phyloP scores from a whole-genome alignment of 768 basidiomycete genomes.

The Infundibulicybe gibba region DNA sequence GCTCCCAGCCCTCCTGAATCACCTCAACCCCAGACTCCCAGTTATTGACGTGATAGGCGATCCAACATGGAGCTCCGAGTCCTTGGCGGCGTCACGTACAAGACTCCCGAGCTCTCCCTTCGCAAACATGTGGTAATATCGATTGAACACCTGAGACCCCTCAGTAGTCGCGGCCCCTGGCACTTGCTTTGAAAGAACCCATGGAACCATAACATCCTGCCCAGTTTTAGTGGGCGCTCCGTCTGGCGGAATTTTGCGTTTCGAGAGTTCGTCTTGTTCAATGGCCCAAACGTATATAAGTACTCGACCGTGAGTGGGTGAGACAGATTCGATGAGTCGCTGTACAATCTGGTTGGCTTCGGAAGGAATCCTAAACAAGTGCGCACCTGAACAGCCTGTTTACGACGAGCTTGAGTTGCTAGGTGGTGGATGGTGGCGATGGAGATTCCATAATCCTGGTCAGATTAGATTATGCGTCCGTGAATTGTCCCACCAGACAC shows the following conservation, averaged over 20 bases:
- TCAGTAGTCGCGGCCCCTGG: conserved; percentile 11
- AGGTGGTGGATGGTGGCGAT: conserved; percentile 98
- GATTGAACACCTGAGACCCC: conserved; percentile 56
- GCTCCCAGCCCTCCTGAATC: conserved; percentile 77
- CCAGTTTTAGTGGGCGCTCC: conserved; percentile 32
- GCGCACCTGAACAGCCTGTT: conserved; percentile 67
- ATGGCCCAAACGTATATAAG: conserved; percentile 97
- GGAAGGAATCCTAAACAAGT: background rate
- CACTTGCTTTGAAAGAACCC: conserved; percentile 51
- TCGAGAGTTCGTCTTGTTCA: conserved; percentile 86
- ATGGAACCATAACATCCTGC: conserved; percentile 88
- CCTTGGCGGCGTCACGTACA: conserved; percentile 57
- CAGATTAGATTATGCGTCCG: background rate
- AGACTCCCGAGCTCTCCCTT: conserved; percentile 71
- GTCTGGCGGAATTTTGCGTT: conserved; percentile 52
- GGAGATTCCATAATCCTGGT: conserved; percentile 92
- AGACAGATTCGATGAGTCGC: conserved; percentile 64
- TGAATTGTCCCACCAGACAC: conserved; percentile 3
- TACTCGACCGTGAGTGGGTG: conserved; percentile 67
- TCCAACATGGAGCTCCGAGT: conserved; percentile 53
- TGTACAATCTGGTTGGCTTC: conserved; percentile 18
- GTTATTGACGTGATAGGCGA: conserved; percentile 11
- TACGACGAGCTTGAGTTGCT: conserved; percentile 72
- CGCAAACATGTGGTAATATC: conserved; percentile 97
- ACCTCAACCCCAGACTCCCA: conserved; percentile 54